Conservation (phyloP, 192 early-diverging fungal genomes). For the Spinellus fusiger region DNA sequence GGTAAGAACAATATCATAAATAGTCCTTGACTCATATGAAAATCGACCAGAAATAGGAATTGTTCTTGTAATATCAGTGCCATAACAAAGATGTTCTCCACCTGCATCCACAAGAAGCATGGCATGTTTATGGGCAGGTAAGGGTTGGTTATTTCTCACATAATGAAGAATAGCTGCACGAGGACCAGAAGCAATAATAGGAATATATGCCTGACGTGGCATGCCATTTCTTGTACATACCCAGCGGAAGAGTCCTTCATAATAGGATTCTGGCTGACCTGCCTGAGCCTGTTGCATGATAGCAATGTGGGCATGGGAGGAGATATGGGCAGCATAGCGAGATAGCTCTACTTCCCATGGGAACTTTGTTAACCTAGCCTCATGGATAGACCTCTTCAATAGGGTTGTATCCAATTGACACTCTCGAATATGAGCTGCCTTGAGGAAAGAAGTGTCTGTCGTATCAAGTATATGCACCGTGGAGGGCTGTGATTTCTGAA, state of each 20-base stretch:
- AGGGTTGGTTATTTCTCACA: slow-evolving; percentile 60
- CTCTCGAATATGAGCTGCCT: neutral
- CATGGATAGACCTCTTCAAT: slow-evolving; percentile 55
- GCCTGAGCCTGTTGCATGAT: slow-evolving; percentile 68
- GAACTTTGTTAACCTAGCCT: slow-evolving; percentile 77
- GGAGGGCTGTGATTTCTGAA: slow-evolving; percentile 43
- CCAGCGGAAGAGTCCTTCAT: slow-evolving; percentile 75
- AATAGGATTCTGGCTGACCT: slow-evolving; percentile 64
- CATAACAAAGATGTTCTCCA: slow-evolving; percentile 72
- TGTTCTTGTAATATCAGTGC: slow-evolving; percentile 85
- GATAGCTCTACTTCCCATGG: slow-evolving; percentile 68
- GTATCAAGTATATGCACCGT: slow-evolving; percentile 46
- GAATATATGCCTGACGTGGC: slow-evolving; percentile 72
- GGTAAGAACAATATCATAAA: slow-evolving; percentile 81
- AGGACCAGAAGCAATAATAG: slow-evolving; percentile 76
- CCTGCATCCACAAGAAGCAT: slow-evolving; percentile 86
- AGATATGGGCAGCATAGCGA: slow-evolving; percentile 69
- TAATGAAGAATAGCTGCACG: slow-evolving; percentile 83
- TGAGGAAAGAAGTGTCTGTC: slow-evolving; percentile 35
- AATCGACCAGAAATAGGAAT: slow-evolving; percentile 79
- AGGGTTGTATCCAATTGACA: slow-evolving; percentile 14
- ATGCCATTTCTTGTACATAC: slow-evolving; percentile 62
- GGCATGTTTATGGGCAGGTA: slow-evolving; percentile 33
- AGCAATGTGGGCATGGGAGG: slow-evolving; percentile 68
- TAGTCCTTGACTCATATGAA: slow-evolving; percentile 59